These are phyloP conservation scores for Diaporthe destruens DNA, from an alignment of 2,329 filamentous ascomycete species.

Conservation along the genomic window DNA sequence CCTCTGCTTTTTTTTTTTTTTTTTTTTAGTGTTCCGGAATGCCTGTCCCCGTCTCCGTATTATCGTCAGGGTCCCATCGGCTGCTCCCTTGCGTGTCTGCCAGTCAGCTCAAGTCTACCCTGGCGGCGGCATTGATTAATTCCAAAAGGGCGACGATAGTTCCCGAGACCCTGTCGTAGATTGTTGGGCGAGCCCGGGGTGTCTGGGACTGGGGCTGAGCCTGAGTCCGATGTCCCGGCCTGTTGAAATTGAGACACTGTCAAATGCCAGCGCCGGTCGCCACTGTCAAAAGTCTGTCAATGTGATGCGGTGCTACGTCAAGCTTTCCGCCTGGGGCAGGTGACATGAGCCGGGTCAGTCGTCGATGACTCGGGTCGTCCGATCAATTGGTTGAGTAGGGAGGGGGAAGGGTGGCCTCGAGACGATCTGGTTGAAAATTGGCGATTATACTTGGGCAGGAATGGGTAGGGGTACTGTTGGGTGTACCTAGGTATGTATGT, in stretches of 20 bases:
- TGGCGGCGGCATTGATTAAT: slow-evolving; percentile 31
- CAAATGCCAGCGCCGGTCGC: slow-evolving; percentile 3
- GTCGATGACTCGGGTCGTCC: slow-evolving; percentile 26
- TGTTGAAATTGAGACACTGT: slow-evolving; percentile 25
- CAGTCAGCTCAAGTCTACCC: slow-evolving; percentile 3
- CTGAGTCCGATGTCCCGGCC: slow-evolving; percentile 23
- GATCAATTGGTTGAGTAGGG: slow-evolving; percentile 25
- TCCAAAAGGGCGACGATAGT: slow-evolving; percentile 27
- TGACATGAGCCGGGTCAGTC: slow-evolving; percentile 2
- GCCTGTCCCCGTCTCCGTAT: slow-evolving; percentile 23
- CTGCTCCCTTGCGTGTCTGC: slow-evolving; percentile 26
- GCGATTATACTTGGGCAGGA: slow-evolving; percentile 5
- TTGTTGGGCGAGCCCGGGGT: slow-evolving; percentile 13
- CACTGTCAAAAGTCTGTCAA: slow-evolving; percentile 13
- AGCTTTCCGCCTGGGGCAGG: background rate
- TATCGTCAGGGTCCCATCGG: slow-evolving; percentile 32
- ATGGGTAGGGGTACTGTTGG: slow-evolving; percentile 23
- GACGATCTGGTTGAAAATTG: slow-evolving; percentile 7
- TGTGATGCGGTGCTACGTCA: slow-evolving; percentile 21
- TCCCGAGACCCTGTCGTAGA: slow-evolving; percentile 28
- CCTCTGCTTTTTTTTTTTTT: background rate
- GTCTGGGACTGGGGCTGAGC: background rate
- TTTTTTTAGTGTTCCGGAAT: slow-evolving; percentile 27
- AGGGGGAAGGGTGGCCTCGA: background rate
- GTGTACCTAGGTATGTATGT: background rate